Evolutionary conservation across 1,139 yeast genomes (phyloP).

Genomic region (Debaryomycetaceae sp.): DNA sequence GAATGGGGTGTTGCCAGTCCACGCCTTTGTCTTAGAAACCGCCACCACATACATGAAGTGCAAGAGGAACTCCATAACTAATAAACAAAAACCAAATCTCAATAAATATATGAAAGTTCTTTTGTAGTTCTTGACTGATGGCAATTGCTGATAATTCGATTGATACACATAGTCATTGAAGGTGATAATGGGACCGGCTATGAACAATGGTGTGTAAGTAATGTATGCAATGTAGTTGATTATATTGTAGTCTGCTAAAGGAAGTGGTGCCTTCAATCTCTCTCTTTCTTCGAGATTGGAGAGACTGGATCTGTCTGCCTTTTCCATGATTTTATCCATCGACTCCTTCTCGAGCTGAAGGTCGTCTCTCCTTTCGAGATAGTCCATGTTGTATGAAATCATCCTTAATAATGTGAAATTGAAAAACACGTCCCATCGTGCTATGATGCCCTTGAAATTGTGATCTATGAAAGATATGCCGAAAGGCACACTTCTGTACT

Average conservation of each 20-base stretch:
- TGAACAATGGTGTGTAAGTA: constrained; percentile 81
- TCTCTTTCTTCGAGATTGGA: constrained; percentile 54
- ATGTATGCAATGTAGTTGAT: constrained; percentile 71
- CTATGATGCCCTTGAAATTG: constrained; percentile 68
- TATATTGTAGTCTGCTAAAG: constrained; percentile 55
- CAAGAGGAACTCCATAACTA: constrained; percentile 83
- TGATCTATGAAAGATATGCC: constrained; percentile 53
- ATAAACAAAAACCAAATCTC: constrained; percentile 67
- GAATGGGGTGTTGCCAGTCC: constrained; percentile 88
- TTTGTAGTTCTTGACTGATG: constrained; percentile 41
- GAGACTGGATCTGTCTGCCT: constrained; percentile 9
- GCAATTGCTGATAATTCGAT: constrained; percentile 37
- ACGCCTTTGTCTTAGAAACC: constrained; percentile 81
- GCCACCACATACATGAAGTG: constrained; percentile 94
- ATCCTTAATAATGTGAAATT: constrained; percentile 84
- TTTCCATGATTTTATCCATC: constrained; percentile 5
- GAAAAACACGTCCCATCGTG: constrained; percentile 94
- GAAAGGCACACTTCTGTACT: constrained; percentile 51
- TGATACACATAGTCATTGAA: constrained; percentile 90
- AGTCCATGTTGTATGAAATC: constrained; percentile 82
- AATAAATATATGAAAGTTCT: constrained; percentile 61
- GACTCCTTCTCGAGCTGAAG: constrained; percentile 8
- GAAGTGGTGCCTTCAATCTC: constrained; percentile 65
- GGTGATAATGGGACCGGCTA: constrained; percentile 93
- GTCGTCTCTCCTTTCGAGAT: constrained; percentile 42